Conservation (phyloP, 2,329 filamentous ascomycete genomes). For the Ophiostoma ips region DNA sequence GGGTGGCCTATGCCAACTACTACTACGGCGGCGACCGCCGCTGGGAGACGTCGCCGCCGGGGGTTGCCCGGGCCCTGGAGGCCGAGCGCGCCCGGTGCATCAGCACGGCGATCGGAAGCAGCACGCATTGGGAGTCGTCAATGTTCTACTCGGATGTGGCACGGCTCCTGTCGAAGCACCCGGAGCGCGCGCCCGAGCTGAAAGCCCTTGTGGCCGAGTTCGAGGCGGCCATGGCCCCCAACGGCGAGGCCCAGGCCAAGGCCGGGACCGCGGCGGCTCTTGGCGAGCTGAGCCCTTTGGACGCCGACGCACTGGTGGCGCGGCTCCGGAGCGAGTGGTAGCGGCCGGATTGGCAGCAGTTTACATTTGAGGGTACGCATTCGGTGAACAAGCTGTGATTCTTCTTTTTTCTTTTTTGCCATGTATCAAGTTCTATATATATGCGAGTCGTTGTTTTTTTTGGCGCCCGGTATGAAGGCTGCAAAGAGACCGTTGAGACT, state of each 20-base stretch:
- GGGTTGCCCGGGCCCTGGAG: conserved; percentile 9
- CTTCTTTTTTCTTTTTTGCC: neutral
- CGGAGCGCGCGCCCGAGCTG: conserved; percentile 9
- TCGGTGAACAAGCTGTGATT: neutral
- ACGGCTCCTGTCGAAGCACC: conserved; percentile 7
- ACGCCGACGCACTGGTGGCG: conserved; percentile 1
- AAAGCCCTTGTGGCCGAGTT: conserved; percentile 7
- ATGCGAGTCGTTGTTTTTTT: neutral
- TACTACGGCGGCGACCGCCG: neutral
- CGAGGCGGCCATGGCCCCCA: neutral
- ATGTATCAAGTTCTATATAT: conserved; percentile 1
- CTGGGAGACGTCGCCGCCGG: neutral
- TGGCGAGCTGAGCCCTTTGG: neutral
- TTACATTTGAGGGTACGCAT: no score
- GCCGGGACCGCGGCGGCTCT: no score
- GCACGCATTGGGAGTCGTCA: no score
- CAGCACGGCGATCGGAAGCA: no score
- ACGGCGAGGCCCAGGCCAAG: no score
- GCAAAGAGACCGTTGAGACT: neutral
- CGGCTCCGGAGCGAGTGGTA: conserved; percentile 2
- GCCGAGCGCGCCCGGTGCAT: conserved; percentile 10
- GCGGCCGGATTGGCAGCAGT: no score
- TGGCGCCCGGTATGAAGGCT: no score
- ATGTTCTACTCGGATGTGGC: conserved; percentile 19
- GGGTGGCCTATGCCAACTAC: conserved; percentile 20